Evolutionary conservation across 768 basidiomycete genomes (phyloP), one percentile per base, ranked within the genome.

Genomic region (Paxillus involutus): DNA sequence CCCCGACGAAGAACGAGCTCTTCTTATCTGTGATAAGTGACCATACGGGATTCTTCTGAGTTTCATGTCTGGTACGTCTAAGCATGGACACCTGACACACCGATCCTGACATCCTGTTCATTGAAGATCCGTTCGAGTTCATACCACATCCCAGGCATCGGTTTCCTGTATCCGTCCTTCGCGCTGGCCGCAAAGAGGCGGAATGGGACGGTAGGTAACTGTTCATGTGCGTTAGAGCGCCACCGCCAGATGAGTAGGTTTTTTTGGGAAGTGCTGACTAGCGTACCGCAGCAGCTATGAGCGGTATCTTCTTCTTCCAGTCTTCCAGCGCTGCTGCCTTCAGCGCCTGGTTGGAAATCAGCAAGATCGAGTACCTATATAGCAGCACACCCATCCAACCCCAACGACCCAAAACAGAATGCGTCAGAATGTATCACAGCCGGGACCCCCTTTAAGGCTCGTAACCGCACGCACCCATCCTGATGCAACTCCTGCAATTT

Each of bases 71-170:
- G 11, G 3, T 0, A 46, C 16, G 16, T 17, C 10, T n/a, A 21
- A 33, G 17, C 12, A 29, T 30, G 13, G 32, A 13, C 26, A 8
- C 12, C 11, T 12, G 13, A 61, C 79, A 8, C 48, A 89, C 93
- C 89, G 62, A 96, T 88, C 14, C 75, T 67, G 6, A 87, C 70
- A 11, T 80, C 79, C 33, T 83, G 79, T 53, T 79, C 71, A 6
- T 67, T 69, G 61, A 85, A 90, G 36, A 90, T 75, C 3, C 73
- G 75, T 60, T 85, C 81, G 44, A 95, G 70, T 57, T 86, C 85
- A 52, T 80, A 75, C 85, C 88, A 96, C 80, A 95, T 93, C 3
- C 92, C 92, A 11, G 82, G 83, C 77, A 91, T 86, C 4, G 94
- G 94, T 69, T 97, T 97, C 14, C 94, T 77, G 61, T 82, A 91